Evolutionary conservation across 2,329 filamentous ascomycete genomes (phyloP).

Genomic region (Ilyonectria destructans): DNA sequence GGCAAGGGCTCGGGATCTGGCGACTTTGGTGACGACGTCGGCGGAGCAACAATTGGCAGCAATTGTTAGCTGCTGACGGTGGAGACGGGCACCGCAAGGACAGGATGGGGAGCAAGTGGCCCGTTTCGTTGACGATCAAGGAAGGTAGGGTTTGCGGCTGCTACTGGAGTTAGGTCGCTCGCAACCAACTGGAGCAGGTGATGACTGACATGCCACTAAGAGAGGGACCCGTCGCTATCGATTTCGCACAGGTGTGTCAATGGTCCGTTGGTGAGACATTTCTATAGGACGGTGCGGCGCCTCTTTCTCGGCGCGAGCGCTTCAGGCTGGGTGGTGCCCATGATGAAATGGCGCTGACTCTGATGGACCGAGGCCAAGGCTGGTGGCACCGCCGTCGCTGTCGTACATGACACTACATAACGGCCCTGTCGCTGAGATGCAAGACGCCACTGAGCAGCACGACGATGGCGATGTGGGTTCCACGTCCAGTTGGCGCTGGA

Average conservation of each 20-base stretch:
- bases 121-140: conserved; percentile 35
- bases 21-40: conserved; percentile 46
- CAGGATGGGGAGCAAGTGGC: conserved; percentile 37
- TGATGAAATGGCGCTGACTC: conserved; percentile 38
- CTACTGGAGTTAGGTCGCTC: conserved; percentile 37
- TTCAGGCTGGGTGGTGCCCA: conserved; percentile 40
- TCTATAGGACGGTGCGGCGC: conserved; percentile 41
- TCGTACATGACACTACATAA: conserved; percentile 43
- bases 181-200: conserved; percentile 45
- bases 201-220: conserved; percentile 46
- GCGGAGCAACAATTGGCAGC: conserved; percentile 48
- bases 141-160: conserved; percentile 47
- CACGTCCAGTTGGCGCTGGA: conserved; percentile 37
- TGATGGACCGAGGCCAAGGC: conserved; percentile 34
- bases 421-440: conserved; percentile 38
- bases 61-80: conserved; percentile 44
- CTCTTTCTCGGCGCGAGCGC: conserved; percentile 32
- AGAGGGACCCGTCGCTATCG: conserved; percentile 40
- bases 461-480: conserved; percentile 47
- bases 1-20: conserved; percentile 49
- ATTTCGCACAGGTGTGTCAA: conserved; percentile 40
- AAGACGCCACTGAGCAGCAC: conserved; percentile 37
- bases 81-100: conserved; percentile 42
- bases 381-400: conserved; percentile 42
- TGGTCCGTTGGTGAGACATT: conserved; percentile 49